A percentile compares a stretch with the other conserved stretches of the same genome.
Conservation (phyloP, 441 rosid genomes). For the Heliophila coronopifolia region DNA sequence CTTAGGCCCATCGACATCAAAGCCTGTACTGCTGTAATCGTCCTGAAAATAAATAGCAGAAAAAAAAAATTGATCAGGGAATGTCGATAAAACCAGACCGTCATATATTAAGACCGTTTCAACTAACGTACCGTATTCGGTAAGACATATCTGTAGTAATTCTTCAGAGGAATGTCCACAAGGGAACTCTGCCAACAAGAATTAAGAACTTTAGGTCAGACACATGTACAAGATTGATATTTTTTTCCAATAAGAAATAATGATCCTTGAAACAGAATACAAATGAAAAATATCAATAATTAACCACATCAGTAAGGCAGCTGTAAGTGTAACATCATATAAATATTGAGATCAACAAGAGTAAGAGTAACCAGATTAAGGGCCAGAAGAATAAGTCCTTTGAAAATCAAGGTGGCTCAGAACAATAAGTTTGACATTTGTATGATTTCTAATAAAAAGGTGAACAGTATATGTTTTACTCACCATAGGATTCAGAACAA, state of each 20-base stretch:
- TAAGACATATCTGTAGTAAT: constrained; percentile 92
- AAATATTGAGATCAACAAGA: background rate
- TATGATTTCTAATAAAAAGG: background rate
- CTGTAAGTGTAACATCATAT: constrained; percentile 6
- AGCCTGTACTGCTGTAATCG: constrained; percentile 74
- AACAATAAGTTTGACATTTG: background rate
- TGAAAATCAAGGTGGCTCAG: constrained; percentile 12
- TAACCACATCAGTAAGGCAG: constrained; percentile 11
- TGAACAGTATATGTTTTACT: constrained; percentile 28
- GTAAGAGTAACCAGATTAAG: background rate
- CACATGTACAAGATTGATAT: background rate
- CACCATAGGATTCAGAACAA: constrained; percentile 94
- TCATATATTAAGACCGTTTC: constrained; percentile 4
- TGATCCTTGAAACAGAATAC: constrained; percentile 8
- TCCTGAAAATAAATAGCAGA: constrained; percentile 48
- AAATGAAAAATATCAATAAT: constrained; percentile 6
- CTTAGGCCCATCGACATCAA: constrained; percentile 76
- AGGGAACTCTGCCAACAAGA: constrained; percentile 81
- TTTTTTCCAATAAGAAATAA: constrained; percentile 3
- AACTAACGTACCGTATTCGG: constrained; percentile 63
- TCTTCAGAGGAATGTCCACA: constrained; percentile 96
- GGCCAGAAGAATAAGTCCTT: constrained; percentile 6
- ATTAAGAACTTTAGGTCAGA: constrained; percentile 18
- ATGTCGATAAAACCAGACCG: constrained; percentile 23
- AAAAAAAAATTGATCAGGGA: constrained; percentile 29